Percentiles rank a stretch among this genome's conserved stretches.
These are phyloP conservation scores for Fraxinus paxiana DNA, from an alignment of 305 asterid genomes.

Conservation along the genomic window DNA sequence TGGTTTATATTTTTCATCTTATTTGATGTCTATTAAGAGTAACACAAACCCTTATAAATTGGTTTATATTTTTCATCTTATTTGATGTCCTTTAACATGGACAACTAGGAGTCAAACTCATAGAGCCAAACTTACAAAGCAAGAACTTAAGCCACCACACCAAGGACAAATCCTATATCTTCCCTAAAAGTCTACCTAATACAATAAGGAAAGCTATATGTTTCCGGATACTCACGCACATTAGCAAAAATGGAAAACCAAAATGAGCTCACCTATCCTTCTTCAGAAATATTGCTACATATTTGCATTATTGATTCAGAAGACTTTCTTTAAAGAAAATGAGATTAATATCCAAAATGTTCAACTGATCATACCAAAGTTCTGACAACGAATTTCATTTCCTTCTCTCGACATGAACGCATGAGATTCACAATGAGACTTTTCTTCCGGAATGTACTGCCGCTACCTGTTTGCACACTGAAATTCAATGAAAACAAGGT, in stretches of 20 bases:
- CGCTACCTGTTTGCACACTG: constrained; percentile 93
- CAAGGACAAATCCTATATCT: background rate
- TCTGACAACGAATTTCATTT: constrained; percentile 84
- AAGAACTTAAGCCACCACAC: background rate
- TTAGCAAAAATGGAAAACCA: constrained; percentile 16
- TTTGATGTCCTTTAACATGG: background rate
- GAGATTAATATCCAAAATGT: constrained; percentile 10
- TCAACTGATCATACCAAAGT: constrained; percentile 60
- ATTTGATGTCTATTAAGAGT: no score
- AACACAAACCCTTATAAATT: no score
- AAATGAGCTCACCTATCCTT: background rate
- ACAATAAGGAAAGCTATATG: background rate
- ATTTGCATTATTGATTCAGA: background rate
- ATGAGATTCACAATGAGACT: constrained; percentile 72
- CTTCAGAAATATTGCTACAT: background rate
- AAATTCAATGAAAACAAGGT: constrained; percentile 36
- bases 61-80: no score
- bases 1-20: no score
- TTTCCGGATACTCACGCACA: constrained; percentile 14
- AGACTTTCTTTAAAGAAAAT: background rate
- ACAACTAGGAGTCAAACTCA: constrained; percentile 14
- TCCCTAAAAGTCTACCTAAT: background rate
- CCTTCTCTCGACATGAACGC: constrained; percentile 91
- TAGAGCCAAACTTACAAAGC: background rate
- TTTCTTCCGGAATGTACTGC: constrained; percentile 73